These are phyloP conservation scores for Nigrospora sphaerica DNA, from an alignment of 2,329 filamentous ascomycete species.

Conservation along the genomic window DNA sequence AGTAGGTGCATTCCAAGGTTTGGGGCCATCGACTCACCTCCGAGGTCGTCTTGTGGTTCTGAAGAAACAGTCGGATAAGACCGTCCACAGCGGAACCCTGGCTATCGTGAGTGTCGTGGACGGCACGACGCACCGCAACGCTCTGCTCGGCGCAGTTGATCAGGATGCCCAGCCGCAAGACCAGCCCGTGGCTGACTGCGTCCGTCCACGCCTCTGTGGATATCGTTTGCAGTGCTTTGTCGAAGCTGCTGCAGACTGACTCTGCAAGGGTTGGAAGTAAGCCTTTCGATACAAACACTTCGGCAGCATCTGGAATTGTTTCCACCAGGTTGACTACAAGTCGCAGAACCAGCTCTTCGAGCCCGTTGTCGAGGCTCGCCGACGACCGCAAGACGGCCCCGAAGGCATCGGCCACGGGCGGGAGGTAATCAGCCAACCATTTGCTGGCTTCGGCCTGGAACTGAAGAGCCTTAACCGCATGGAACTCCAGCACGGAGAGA, in stretches of 20 bases:
- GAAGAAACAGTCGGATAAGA: constrained; percentile 60
- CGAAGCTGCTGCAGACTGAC: constrained; percentile 45
- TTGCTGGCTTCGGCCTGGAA: constrained; percentile 26
- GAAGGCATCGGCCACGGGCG: constrained; percentile 42
- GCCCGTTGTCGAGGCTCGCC: constrained; percentile 27
- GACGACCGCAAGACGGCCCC: constrained; percentile 28
- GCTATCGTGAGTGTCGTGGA: constrained; percentile 31
- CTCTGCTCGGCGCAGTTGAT: constrained; percentile 86
- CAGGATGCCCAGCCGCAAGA: constrained; percentile 72
- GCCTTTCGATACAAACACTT: constrained; percentile 56
- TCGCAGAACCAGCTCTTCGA: constrained; percentile 49
- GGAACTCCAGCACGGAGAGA: constrained; percentile 47
- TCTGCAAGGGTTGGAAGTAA: constrained; percentile 42
- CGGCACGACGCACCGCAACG: constrained; percentile 46
- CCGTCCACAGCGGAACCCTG: constrained; percentile 42
- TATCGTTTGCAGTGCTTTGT: constrained; percentile 37
- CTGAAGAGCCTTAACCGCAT: constrained; percentile 41
- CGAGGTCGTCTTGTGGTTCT: constrained; percentile 55
- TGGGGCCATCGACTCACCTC: constrained; percentile 49
- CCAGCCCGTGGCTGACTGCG: constrained; percentile 58
- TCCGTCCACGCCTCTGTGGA: constrained; percentile 40
- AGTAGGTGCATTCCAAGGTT: constrained; percentile 4
- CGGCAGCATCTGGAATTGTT: constrained; percentile 63
- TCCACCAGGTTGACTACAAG: constrained; percentile 83
- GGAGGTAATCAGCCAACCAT: constrained; percentile 44